Conservation (phyloP, 306 rosid genomes). For the Glycyrrhiza uralensis region DNA sequence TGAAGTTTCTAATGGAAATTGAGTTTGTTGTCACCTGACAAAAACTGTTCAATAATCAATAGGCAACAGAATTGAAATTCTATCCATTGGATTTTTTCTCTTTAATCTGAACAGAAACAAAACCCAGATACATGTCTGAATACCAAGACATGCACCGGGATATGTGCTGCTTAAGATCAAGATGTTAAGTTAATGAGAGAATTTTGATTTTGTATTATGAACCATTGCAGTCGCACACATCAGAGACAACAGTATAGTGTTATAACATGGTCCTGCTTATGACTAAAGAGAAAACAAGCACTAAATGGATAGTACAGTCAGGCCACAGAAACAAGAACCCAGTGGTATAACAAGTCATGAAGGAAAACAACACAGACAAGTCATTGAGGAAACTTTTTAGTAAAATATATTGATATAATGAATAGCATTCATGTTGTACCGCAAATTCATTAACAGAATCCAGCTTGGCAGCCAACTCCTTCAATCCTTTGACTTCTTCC, state of each 20-base stretch:
- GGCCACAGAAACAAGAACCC: neutral
- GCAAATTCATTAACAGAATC: slow-evolving; percentile 74
- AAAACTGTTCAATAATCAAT: slow-evolving; percentile 13
- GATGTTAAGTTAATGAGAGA: neutral
- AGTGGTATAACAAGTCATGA: neutral
- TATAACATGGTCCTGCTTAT: neutral
- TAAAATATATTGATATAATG: neutral
- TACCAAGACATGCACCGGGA: neutral
- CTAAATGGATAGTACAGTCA: slow-evolving; percentile 3
- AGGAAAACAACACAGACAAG: neutral
- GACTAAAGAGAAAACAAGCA: neutral
- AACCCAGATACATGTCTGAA: slow-evolving; percentile 8
- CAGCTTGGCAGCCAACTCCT: slow-evolving; percentile 76
- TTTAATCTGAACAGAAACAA: neutral
- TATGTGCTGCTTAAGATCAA: neutral
- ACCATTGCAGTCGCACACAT: neutral
- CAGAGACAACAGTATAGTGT: neutral
- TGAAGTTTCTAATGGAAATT: neutral
- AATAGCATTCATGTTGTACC: slow-evolving; percentile 42
- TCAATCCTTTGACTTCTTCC: slow-evolving; percentile 78
- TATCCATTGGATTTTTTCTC: slow-evolving; percentile 6
- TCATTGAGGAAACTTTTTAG: neutral
- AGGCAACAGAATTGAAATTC: neutral
- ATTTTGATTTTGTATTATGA: neutral
- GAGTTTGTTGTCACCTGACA: neutral